Evolutionary conservation across 768 basidiomycete genomes (phyloP), one percentile per base, ranked within the genome.

Genomic region (Russula earlei): DNA sequence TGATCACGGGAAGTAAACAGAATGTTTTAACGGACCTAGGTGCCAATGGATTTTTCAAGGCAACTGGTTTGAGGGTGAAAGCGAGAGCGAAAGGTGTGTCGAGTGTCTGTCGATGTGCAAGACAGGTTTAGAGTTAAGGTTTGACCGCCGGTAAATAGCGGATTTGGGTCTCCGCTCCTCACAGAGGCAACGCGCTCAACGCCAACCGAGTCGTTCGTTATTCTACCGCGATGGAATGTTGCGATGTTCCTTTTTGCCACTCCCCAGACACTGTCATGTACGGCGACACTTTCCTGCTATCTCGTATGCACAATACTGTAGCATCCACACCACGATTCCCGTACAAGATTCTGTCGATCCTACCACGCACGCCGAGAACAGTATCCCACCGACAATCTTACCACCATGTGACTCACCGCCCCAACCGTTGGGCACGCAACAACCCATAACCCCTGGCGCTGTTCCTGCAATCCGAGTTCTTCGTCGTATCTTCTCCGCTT

Each of bases 1-100:
- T 17, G 10, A 22, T 42, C 7, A 3, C 27, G 6, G 22, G 27
- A 1, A 22, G 33, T 14, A 27, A 31, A 40, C 1, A 5, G 20
- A 29, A 37, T 5, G 4, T 6, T 20, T 20, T 19, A 42, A 72
- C 76, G 40, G 68, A 85, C 87, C 85, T 76, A 72, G 67, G 87
- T 88, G 87, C 76, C 88, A 91, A 90, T 75, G 89, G 89, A 90
- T 91, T 78, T 91, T 91, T 91, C 83, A 91, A 91, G 89, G 87
- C 87, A 75, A 69, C 71, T 69, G 70, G 66, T 68, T 63, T 61
- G 36, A 33, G 43, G 54, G 33, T 50, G 47, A 40, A 59, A 53
- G 43, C 7, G 15, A 37, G 24, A 7, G 11, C 49, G 42, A 54
- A 52, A 42, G 40, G 34, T 40, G 29, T 56, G 20, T 40, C 41